Conservation (phyloP, 1,284 basidiomycete genomes). For the Naganishia albida region DNA sequence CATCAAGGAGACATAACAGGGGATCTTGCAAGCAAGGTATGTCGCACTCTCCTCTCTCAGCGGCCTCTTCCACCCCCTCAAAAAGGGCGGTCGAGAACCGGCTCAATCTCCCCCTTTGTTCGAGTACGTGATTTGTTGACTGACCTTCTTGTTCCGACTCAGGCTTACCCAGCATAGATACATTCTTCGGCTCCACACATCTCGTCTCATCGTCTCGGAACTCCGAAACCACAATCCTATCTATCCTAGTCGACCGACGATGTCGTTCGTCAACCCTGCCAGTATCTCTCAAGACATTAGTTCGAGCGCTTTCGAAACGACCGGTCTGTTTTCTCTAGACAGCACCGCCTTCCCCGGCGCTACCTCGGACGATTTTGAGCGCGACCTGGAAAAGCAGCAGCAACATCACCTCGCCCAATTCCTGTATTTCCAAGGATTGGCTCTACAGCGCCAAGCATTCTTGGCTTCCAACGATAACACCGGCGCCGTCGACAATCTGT, state of each 20-base stretch:
- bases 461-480: background rate
- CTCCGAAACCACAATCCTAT: background rate
- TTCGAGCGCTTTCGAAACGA: background rate
- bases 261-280: constrained; percentile 16
- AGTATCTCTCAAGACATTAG: constrained; percentile 12
- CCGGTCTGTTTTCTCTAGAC: constrained; percentile 8
- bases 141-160: too few relatives aligned
- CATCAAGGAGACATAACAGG: too few relatives aligned
- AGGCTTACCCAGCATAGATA: too few relatives aligned
- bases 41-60: too few relatives aligned
- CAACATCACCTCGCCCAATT: constrained; percentile 32
- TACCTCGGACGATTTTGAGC: background rate
- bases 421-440: constrained; percentile 29
- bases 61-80: too few relatives aligned
- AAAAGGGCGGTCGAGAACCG: too few relatives aligned
- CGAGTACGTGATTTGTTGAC: too few relatives aligned
- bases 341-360: background rate
- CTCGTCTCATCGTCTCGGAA: background rate
- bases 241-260: background rate
- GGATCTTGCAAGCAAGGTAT: too few relatives aligned
- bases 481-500: background rate
- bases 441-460: constrained; percentile 14
- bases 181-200: too few relatives aligned
- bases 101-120: too few relatives aligned
- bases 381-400: constrained; percentile 30